Conservation (phyloP, 2,329 filamentous ascomycete genomes). For the Neopestalotiopsis sp. region DNA sequence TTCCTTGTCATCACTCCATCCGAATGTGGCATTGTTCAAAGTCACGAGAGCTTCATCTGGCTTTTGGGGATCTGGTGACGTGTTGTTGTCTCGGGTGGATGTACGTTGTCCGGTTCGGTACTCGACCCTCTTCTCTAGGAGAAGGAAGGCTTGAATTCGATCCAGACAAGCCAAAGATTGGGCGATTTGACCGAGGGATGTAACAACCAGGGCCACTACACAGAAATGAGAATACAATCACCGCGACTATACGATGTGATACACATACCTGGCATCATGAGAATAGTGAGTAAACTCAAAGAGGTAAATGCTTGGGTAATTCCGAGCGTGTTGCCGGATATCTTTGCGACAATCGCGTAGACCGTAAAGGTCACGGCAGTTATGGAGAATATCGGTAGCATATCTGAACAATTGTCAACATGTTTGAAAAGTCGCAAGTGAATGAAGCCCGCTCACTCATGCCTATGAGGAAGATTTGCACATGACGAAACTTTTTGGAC, state of each 20-base stretch:
- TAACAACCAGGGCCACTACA: slow-evolving; percentile 8
- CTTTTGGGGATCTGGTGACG: background rate
- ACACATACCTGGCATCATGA: slow-evolving; percentile 7
- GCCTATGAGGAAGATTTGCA: slow-evolving; percentile 5
- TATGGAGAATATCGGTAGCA: background rate
- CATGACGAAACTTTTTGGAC: slow-evolving; percentile 12
- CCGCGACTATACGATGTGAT: background rate
- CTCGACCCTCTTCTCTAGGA: slow-evolving; percentile 10
- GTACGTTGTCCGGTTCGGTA: background rate
- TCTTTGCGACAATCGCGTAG: slow-evolving; percentile 15
- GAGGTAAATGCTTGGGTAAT: slow-evolving; percentile 15
- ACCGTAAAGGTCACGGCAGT: slow-evolving; percentile 16
- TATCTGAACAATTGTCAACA: slow-evolving; percentile 3
- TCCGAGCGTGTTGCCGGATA: slow-evolving; percentile 5
- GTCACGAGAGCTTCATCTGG: background rate
- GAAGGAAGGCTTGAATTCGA: slow-evolving; percentile 14
- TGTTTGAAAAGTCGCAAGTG: background rate
- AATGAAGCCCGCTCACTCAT: background rate
- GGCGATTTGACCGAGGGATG: background rate
- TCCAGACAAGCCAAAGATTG: slow-evolving; percentile 13
- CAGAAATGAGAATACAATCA: background rate
- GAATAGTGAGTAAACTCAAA: background rate
- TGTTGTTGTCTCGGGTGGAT: background rate
- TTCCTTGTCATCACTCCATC: background rate
- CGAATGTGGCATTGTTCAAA: slow-evolving; percentile 2